These are phyloP conservation scores for Pseudogymnoascus sp. DNA, from an alignment of 2,329 filamentous ascomycete species.

Conservation along the genomic window DNA sequence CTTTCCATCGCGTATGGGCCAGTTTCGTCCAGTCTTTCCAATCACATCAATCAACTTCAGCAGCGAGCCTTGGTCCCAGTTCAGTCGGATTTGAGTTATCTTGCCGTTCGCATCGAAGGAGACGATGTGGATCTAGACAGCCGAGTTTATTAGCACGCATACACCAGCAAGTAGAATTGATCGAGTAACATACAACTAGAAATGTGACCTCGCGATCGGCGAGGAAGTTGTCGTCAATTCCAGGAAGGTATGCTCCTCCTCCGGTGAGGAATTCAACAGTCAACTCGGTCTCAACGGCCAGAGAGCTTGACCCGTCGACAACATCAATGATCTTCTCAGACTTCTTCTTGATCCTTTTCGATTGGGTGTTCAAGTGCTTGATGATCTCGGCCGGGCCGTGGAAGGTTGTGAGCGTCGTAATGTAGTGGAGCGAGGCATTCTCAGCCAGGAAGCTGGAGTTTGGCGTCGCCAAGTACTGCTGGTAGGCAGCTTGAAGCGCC, in stretches of 20 bases:
- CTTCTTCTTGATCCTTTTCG: conserved; percentile 74
- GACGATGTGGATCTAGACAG: conserved; percentile 72
- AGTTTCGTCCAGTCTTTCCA: conserved; percentile 81
- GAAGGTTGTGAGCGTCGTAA: conserved; percentile 76
- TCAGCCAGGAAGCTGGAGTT: conserved; percentile 55
- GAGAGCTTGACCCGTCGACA: conserved; percentile 62
- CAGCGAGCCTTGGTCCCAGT: conserved; percentile 91
- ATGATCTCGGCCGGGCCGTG: conserved; percentile 67
- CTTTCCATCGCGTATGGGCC: conserved; percentile 83
- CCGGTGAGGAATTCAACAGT: conserved; percentile 72
- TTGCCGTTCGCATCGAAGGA: conserved; percentile 69
- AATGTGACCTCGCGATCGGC: conserved; percentile 72
- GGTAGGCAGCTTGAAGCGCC: conserved; percentile 52
- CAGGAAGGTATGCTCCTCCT: conserved; percentile 80
- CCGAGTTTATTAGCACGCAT: conserved; percentile 15
- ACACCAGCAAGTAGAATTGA: not conserved
- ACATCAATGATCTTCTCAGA: conserved; percentile 67
- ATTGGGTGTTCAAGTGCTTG: conserved; percentile 68
- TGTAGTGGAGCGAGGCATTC: conserved; percentile 72
- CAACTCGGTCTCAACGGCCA: conserved; percentile 75
- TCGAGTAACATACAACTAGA: conserved; percentile 60
- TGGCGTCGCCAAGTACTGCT: conserved; percentile 64
- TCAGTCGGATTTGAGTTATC: conserved; percentile 80
- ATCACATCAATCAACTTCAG: conserved; percentile 93
- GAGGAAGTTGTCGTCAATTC: conserved; percentile 90